Evolutionary conservation across 148 eudicot species (phyloP).

Genomic region (Rhododendron mucronatum): DNA sequence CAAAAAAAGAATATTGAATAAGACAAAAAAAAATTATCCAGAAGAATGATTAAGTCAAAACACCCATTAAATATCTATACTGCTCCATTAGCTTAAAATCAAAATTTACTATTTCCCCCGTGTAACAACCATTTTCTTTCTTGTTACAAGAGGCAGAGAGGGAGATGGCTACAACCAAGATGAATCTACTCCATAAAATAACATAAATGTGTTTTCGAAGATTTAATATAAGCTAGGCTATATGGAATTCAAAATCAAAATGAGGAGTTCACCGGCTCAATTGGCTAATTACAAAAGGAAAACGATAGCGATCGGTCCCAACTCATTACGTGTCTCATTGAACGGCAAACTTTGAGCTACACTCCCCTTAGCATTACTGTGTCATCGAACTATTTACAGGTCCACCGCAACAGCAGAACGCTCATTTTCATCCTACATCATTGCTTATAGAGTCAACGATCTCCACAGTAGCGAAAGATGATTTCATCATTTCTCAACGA

Average conservation of each 20-base stretch:
- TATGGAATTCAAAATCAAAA: not conserved
- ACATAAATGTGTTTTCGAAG: not conserved
- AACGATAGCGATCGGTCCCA: not conserved
- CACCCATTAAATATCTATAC: not conserved
- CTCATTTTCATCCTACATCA: not conserved
- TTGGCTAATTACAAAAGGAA: not conserved
- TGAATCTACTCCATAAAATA: not conserved
- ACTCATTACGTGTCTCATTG: not conserved
- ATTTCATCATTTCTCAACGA: conserved; percentile 37
- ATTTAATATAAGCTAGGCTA: too few species aligned
- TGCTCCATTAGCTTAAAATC: not conserved
- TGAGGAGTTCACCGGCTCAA: not conserved
- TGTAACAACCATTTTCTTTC: not conserved
- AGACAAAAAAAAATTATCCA: too few species aligned
- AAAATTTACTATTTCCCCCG: too few species aligned
- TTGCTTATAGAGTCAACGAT: not conserved
- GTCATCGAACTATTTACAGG: not conserved
- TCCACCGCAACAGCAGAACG: not conserved
- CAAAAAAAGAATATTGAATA: too few species aligned
- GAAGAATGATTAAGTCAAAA: too few species aligned
- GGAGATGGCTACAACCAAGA: not conserved
- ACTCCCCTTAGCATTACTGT: not conserved
- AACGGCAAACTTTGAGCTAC: not conserved
- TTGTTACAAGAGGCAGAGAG: not conserved
- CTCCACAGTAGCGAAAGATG: not conserved